Base-by-base conservation (phyloP, 805 yeast genomes). In the Metschnikowia henanensis region DNA sequence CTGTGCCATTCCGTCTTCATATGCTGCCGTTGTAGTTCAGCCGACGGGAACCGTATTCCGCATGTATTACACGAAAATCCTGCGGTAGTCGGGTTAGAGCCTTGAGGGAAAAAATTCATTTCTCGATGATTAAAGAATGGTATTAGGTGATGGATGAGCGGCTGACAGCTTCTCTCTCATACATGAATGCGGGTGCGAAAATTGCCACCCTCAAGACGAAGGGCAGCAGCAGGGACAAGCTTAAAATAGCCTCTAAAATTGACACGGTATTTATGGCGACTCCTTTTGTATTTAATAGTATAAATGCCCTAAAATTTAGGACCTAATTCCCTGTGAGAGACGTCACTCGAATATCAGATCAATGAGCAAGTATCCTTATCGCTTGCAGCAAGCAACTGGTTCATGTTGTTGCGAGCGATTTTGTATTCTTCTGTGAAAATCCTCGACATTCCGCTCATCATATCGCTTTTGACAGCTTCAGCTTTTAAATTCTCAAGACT, bases 1-100 rank as follows among this genome's bases (percentile, higher is more conserved):
- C 99, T 77, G 62, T 94, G 99, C 99, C 99, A 94, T 44, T 94
- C 99, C 2, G 96, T 83, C 61, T 87, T 89, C 99, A 94, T 94
- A 62, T 94, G 99, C 51, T 76, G 77, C 50, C 98, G 76, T 68
- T 94, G 99, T 46, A 83, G 73, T 50, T 84, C 94, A n/a, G 95
- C 84, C 29, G 83, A 73, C 34, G 83, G 79, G 59, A 94, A 94
- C 35, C 83, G 82, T 51, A 89, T 80, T 19, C 81, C 81, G 65
- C 99, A 94, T 17, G 96, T 84, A 59, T 91, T 87, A 67, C 99
- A 94, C 10, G 97, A 89, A 44, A 64, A 64, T 10, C 57, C 51
- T 2, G 66, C 54, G 6, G 55, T 53, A 35, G 43, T 46, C 3
- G 68, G 68, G 16, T 51, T 56, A 6, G 64, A 59, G 13, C 62